Conservation (phyloP, 305 asterid genomes). For the Fraxinus platypoda region DNA sequence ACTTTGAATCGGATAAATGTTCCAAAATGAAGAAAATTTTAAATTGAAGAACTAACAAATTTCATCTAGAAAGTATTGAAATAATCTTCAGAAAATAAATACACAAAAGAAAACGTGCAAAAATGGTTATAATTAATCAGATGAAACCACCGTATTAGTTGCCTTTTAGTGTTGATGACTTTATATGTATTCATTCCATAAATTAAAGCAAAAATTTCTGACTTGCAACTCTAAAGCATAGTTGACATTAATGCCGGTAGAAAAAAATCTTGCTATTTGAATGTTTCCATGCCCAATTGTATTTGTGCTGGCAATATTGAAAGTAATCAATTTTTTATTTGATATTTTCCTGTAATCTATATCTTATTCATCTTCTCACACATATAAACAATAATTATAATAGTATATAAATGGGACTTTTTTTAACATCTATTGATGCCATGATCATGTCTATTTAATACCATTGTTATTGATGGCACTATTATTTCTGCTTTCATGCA, state of each 20-base stretch:
- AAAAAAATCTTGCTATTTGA: not conserved
- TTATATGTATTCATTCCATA: not conserved
- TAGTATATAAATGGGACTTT: not conserved
- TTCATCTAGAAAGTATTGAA: not conserved
- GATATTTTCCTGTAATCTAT: not conserved
- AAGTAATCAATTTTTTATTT: not conserved
- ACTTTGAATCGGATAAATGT: not conserved
- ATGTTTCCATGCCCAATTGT: not conserved
- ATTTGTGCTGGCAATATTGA: not conserved
- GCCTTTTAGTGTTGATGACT: not conserved
- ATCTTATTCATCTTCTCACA: not conserved
- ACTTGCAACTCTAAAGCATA: not conserved
- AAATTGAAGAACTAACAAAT: not conserved
- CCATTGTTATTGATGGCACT: slow-evolving; percentile 9
- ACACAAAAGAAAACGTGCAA: not conserved
- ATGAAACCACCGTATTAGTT: not conserved
- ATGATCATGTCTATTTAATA: slow-evolving; percentile 3
- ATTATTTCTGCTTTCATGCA: slow-evolving; percentile 23
- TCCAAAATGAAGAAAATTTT: not conserved
- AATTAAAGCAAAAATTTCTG: not conserved
- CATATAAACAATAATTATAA: not conserved
- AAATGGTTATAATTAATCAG: not conserved
- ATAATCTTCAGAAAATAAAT: not conserved
- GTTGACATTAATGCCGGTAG: not conserved
- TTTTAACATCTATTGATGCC: not conserved